Percentiles rank a stretch among this genome's conserved stretches.
These are phyloP conservation scores for Colletotrichum sp. DNA, from an alignment of 2,329 filamentous ascomycete species.

Conservation along the genomic window DNA sequence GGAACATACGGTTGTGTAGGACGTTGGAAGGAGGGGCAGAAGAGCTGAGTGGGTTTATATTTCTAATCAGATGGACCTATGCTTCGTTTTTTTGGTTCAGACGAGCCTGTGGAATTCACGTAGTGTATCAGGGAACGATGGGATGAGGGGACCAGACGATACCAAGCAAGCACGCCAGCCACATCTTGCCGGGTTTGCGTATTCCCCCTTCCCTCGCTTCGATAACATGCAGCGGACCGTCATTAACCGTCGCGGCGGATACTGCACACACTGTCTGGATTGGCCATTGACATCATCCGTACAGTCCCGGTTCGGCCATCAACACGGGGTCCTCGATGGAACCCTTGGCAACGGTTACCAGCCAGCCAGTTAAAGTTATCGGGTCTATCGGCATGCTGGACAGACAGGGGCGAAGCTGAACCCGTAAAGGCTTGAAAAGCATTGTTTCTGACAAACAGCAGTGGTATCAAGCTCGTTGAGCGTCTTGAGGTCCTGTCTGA, in stretches of 20 bases:
- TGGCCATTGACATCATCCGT: slow-evolving; percentile 3
- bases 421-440: neutral
- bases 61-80: neutral
- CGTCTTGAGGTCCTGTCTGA: neutral
- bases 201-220: neutral
- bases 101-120: neutral
- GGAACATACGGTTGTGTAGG: neutral
- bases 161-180: neutral
- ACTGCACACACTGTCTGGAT: neutral
- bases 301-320: neutral
- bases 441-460: neutral
- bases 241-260: neutral
- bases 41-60: neutral
- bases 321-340: neutral
- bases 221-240: neutral
- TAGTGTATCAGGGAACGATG: neutral
- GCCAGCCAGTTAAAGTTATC: neutral
- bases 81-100: neutral
- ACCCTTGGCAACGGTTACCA: neutral
- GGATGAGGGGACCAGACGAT: neutral
- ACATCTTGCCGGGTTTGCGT: neutral
- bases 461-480: neutral
- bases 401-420: neutral
- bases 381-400: neutral
- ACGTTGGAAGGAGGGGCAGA: neutral